Conservation (phyloP, 2,329 filamentous ascomycete genomes). For the Hypoxylon sp. region DNA sequence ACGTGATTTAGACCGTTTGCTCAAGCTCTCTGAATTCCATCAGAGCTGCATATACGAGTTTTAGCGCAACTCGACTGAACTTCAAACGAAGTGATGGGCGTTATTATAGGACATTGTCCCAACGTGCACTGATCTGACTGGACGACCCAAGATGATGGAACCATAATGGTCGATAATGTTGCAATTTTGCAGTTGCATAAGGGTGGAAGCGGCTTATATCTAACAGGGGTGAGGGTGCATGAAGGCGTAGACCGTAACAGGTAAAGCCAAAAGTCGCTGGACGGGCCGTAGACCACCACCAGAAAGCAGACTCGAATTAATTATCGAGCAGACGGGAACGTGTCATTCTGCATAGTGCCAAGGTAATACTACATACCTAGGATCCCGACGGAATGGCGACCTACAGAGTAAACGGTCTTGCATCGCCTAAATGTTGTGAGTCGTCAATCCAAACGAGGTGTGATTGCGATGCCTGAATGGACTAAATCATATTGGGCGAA, state of each 20-base stretch:
- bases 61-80: neutral
- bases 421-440: neutral
- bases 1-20: neutral
- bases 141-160: neutral
- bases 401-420: conserved; percentile 8
- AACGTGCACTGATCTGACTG: conserved; percentile 15
- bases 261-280: conserved; percentile 12
- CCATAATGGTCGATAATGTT: conserved; percentile 15
- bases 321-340: neutral
- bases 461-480: conserved; percentile 3
- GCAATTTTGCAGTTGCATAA: conserved; percentile 3
- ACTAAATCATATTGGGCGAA: conserved; percentile 8
- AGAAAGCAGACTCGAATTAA: neutral
- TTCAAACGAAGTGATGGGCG: neutral
- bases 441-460: conserved; percentile 10
- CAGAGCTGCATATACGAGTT: neutral
- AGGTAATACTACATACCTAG: conserved; percentile 7
- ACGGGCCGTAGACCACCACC: neutral
- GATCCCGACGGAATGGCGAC: conserved; percentile 7
- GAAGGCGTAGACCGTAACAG: neutral
- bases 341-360: conserved; percentile 14
- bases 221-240: conserved; percentile 28
- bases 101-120: conserved; percentile 2
- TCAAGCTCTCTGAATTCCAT: neutral
- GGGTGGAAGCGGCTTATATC: conserved; percentile 11